Base-by-base conservation (phyloP, 2,329 filamentous ascomycete genomes). In the Neocucurbitaria cava region DNA sequence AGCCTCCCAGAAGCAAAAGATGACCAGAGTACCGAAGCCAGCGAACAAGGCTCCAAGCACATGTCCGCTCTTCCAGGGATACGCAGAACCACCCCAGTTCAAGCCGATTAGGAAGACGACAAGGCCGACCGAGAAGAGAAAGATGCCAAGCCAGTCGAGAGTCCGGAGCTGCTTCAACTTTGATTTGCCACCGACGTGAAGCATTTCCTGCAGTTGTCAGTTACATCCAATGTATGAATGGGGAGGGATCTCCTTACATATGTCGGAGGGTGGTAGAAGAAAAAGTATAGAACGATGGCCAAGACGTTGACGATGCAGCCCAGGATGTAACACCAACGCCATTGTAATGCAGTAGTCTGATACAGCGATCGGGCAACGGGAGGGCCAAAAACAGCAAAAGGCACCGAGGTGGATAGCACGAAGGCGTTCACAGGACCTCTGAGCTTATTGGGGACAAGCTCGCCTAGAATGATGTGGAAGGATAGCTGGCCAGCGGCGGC, bases 141-240 rank as follows among this genome's bases (percentile, higher is more conserved):
- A 73, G 33, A 80, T 77, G 3, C 80, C 80, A 31, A 79, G 44
- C 62, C 79, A 82, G 60, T 82, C 83, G 11, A 84, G 72, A 13
- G 64, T 65, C 49, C 68, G 71, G 41, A 73, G 59, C 40, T 72
- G 73, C 26, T 63, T 73, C 28, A 76, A 49, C 42, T 72, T 76
- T 15, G 66, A 71, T 48, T 72, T 72, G 30, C 70, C 70, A 20
- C 69, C 68, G 3, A 70, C 58, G 59, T 71, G 70, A 39, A 72
- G 64, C 69, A 71, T 72, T 66, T 72, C 66, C 66, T 71, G n/a
- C n/a, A 9, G 2, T 13, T 30, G 9, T 52, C 17, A 55, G 49
- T 9, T 3, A 39, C 10, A 42, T 5, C 20, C 6, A 5, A 1
- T 18, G 10, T 9, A n/a, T 13, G 9, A 21, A 18, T n/a, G 23